A percentile compares a stretch with the other conserved stretches of the same genome.
Conservation (phyloP, 768 basidiomycete species). For the Suillus luteus region DNA sequence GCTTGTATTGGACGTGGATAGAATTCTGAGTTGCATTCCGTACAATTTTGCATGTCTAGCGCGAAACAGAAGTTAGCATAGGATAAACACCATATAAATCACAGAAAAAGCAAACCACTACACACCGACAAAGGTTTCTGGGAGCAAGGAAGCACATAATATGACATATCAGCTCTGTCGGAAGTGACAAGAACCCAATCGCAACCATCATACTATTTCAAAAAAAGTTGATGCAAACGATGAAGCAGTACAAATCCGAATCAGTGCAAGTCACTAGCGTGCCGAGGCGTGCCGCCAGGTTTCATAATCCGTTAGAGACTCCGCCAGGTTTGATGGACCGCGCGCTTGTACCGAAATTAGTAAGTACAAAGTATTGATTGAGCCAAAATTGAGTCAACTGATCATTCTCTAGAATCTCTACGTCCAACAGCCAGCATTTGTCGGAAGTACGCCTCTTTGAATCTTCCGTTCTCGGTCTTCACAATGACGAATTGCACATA, state of each 20-base stretch:
- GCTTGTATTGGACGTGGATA: conserved; percentile 1
- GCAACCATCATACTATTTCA: neutral
- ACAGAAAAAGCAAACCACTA: neutral
- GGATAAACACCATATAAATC: neutral
- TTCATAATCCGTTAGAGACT: neutral
- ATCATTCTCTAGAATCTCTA: neutral
- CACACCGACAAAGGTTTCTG: conserved; percentile 3
- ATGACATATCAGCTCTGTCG: neutral
- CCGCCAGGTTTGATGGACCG: neutral
- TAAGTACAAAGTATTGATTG: neutral
- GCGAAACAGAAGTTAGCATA: neutral
- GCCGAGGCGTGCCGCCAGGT: neutral
- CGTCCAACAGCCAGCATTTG: neutral
- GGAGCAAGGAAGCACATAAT: neutral
- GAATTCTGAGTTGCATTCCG: neutral
- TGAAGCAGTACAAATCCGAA: neutral
- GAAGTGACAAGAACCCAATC: neutral
- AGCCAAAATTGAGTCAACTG: neutral
- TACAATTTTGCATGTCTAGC: neutral
- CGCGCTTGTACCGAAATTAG: neutral
- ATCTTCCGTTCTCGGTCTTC: neutral
- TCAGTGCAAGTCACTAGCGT: too few species aligned
- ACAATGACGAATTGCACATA: neutral
- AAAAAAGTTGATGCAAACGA: neutral
- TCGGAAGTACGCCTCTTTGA: neutral